phyloP scores from a whole-genome alignment of 495 filamentous ascomycete species.

The Aspergillus funiculosus region DNA sequence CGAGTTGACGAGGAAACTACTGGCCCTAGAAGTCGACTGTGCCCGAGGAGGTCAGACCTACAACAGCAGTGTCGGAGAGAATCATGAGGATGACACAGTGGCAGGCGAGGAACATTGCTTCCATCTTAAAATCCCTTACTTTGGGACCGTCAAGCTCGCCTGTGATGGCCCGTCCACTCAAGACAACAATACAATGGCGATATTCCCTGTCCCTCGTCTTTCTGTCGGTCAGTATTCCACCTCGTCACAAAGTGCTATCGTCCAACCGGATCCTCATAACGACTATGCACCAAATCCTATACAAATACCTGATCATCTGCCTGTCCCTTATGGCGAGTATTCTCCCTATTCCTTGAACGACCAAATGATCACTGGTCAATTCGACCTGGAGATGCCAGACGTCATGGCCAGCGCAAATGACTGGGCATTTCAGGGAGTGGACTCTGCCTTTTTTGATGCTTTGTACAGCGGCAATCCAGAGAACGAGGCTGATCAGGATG shows the following conservation, averaged over 20 bases:
- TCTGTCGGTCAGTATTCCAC: conserved; percentile 9
- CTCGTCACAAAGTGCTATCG: background rate
- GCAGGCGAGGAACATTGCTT: conserved; percentile 14
- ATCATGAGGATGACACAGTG: conserved; percentile 10
- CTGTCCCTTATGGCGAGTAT: background rate
- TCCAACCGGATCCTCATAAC: too few species aligned
- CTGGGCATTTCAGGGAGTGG: conserved; percentile 28
- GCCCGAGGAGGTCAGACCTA: conserved; percentile 17
- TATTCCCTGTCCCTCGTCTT: background rate
- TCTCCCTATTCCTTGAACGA: background rate
- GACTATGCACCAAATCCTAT: too few species aligned
- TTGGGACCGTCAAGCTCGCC: conserved; percentile 26
- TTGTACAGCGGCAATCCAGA: background rate
- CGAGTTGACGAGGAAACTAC: conserved; percentile 27
- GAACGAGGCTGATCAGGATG: background rate
- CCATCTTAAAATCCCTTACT: conserved; percentile 28
- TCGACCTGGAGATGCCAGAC: conserved; percentile 8
- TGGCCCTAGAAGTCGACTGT: conserved; percentile 31
- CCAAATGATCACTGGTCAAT: background rate
- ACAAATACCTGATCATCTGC: background rate
- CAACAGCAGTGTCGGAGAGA: conserved; percentile 10
- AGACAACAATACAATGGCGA: background rate
- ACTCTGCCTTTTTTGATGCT: conserved; percentile 26
- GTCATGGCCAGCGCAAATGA: conserved; percentile 16
- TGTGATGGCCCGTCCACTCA: conserved; percentile 15